These are phyloP conservation scores for Chaetomium sp. DNA, from an alignment of 2,329 filamentous ascomycete species.

Conservation along the genomic window DNA sequence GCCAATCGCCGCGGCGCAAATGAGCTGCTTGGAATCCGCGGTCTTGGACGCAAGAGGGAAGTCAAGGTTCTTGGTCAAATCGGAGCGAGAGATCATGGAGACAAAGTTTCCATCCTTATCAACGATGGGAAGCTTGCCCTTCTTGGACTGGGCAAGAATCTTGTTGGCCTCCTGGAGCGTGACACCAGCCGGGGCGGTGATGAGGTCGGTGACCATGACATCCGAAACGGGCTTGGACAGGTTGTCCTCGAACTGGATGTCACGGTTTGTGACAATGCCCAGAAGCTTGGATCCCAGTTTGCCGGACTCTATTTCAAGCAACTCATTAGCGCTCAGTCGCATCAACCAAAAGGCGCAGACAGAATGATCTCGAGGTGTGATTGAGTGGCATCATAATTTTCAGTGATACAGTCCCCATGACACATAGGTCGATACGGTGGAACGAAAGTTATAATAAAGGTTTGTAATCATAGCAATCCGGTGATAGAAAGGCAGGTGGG, in stretches of 20 bases:
- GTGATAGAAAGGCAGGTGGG: constrained; percentile 6
- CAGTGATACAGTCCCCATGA: constrained; percentile 65
- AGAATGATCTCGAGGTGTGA: constrained; percentile 17
- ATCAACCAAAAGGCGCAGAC: constrained; percentile 20
- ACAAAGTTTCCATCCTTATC: constrained; percentile 78
- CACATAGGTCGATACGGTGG: constrained; percentile 90
- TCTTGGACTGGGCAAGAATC: constrained; percentile 91
- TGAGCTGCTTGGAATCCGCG: constrained; percentile 93
- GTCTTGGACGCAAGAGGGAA: constrained; percentile 96
- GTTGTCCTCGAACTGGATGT: constrained; percentile 92
- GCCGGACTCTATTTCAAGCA: constrained; percentile 63
- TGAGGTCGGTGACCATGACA: constrained; percentile 92
- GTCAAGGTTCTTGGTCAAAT: constrained; percentile 97
- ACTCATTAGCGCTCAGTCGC: constrained; percentile 31
- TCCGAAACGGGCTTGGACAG: constrained; percentile 65
- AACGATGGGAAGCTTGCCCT: constrained; percentile 93
- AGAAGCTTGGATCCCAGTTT: constrained; percentile 92
- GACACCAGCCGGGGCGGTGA: constrained; percentile 79
- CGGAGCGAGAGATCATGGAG: constrained; percentile 87
- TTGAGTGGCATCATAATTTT: constrained; percentile 40
- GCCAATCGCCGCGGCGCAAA: constrained; percentile 90
- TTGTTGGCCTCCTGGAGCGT: constrained; percentile 83
- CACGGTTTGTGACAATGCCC: constrained; percentile 95
- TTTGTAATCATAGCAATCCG: constrained; percentile 65
- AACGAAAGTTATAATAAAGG: constrained; percentile 98